Base-by-base conservation (phyloP, 2,329 filamentous ascomycete genomes). In the Neodidymelliopsis sp. region DNA sequence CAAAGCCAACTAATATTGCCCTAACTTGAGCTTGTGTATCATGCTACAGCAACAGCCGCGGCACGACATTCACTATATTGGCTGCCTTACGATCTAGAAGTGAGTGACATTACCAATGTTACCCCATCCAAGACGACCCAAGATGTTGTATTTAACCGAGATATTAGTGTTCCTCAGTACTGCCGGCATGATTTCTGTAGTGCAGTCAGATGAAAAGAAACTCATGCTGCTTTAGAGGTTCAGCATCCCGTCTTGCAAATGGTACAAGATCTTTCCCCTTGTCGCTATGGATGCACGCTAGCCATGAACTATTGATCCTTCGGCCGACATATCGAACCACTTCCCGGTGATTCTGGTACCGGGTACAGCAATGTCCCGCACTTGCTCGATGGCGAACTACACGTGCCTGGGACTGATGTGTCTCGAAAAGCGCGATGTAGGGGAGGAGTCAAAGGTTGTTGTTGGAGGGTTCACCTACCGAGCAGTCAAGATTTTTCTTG, bases 271-370 rank as follows among this genome's bases (percentile, higher is more conserved):
- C 29, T 35, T 35, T 7, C 16, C 28, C 43, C 22, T 13, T 28
- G 28, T 25, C n/a, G 35, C 35, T 19, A 25, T 49, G 34, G 39
- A 20, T 13, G 13, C 28, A 30, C 18, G 27, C 34, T 39, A 44
- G 23, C 18, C 5, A 19, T 22, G 22, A 22, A 44, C 34, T 39
- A 43, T 18, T 38, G 18, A 23, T 27, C 24, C 13, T 23, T 35
- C 23, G 40, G 45, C 25, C 25, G 33, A 37, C 27, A 12, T 20
- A 19, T 37, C 13, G 33, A 15, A 33, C 27, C 22, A 25, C 38
- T 15, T 4, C 13, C 23, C 20, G 18, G 11, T 4, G 15, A 22
- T 13, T 19, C 31, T 38, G 34, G 33, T 38, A 25, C 25, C 19
- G 27, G n/a, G 31, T 23, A 24, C 33, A 30, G 9, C 10, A 20